phyloP scores from a whole-genome alignment of 2,329 filamentous ascomycete species.

The Pezicula radicicola region DNA sequence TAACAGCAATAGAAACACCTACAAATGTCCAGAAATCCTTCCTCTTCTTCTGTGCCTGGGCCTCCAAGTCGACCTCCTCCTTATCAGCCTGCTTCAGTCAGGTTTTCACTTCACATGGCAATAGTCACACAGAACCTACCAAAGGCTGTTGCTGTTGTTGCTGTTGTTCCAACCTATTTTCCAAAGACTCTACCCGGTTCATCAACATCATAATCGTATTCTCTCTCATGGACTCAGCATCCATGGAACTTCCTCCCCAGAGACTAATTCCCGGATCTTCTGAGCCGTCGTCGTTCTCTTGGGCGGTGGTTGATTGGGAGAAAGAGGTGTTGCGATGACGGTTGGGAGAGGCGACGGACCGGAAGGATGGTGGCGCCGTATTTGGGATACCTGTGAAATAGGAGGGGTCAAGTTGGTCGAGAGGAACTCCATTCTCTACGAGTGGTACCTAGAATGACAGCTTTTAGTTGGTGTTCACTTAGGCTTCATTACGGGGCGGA shows the following conservation, averaged over 20 bases:
- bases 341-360: neutral
- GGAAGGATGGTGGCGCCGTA: slow-evolving; percentile 2
- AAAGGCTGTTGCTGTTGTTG: neutral
- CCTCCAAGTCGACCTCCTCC: neutral
- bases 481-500: neutral
- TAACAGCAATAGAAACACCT: neutral
- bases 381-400: slow-evolving; percentile 4
- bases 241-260: neutral
- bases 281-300: neutral
- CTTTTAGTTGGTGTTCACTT: neutral
- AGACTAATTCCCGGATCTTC: neutral
- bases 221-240: neutral
- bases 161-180: neutral
- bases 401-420: neutral
- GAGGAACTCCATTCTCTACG: neutral
- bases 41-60: neutral
- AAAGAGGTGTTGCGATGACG: neutral
- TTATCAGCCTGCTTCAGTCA: neutral
- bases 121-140: neutral
- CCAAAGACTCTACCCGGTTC: neutral
- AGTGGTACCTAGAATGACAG: neutral
- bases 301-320: neutral
- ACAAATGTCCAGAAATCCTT: neutral
- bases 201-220: neutral
- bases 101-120: neutral